phyloP scores from a whole-genome alignment of 768 basidiomycete genomes.

The Suillus spraguei region DNA sequence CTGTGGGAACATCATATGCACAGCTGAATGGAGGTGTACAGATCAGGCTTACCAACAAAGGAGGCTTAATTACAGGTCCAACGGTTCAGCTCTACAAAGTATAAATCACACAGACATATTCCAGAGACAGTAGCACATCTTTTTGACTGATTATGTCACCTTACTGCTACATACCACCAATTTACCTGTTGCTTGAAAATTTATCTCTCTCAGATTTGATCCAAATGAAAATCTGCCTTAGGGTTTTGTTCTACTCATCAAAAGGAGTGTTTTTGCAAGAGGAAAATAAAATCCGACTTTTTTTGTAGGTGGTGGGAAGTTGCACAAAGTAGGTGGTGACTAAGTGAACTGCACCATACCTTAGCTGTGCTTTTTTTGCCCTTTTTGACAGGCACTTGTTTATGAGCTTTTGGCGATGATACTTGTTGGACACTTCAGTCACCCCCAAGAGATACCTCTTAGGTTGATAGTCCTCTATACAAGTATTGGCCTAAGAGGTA shows the following conservation, averaged over 20 bases:
- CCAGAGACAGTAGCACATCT: background rate
- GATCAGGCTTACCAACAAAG: constrained; percentile 11
- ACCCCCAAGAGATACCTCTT: too few species aligned
- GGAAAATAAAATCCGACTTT: constrained; percentile 14
- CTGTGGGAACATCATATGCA: constrained; percentile 19
- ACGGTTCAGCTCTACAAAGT: constrained; percentile 17
- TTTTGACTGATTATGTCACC: background rate
- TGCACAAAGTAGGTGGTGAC: constrained; percentile 17
- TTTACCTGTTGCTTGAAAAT: background rate
- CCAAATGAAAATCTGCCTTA: constrained; percentile 11
- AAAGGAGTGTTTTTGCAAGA: constrained; percentile 12
- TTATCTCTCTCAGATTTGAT: constrained; percentile 6
- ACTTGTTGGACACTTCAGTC: too few species aligned
- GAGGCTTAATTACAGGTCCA: constrained; percentile 19
- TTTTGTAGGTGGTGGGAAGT: constrained; percentile 9
- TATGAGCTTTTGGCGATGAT: too few species aligned
- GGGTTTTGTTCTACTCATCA: constrained; percentile 4
- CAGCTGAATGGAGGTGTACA: constrained; percentile 20
- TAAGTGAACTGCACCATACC: constrained; percentile 19
- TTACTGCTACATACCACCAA: constrained; percentile 1
- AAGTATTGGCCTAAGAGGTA: too few species aligned
- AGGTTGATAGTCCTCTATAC: too few species aligned
- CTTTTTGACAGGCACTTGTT: too few species aligned
- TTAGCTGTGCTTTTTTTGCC: too few species aligned
- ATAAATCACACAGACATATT: constrained; percentile 14